Evolutionary conservation across 2,329 filamentous ascomycete species (phyloP).

Genomic region (Reticulascus tulasneorum): DNA sequence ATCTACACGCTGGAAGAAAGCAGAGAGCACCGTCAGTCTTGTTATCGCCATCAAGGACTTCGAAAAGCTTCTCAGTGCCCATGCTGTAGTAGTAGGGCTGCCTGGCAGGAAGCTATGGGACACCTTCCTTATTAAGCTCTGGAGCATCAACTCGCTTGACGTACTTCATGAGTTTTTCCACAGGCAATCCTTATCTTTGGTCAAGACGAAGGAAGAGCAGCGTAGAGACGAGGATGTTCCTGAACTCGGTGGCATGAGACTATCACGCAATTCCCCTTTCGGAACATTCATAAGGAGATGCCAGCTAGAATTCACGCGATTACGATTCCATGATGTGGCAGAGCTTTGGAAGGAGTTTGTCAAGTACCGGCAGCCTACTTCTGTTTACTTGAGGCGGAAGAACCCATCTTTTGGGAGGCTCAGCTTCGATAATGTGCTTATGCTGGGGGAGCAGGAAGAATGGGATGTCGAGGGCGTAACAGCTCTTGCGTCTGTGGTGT

Average conservation of each 20-base stretch:
- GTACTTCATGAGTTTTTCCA: slow-evolving; percentile 74
- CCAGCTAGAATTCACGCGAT: slow-evolving; percentile 71
- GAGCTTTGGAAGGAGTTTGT: slow-evolving; percentile 81
- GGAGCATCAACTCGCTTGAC: slow-evolving; percentile 79
- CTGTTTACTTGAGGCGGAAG: slow-evolving; percentile 59
- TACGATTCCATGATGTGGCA: slow-evolving; percentile 76
- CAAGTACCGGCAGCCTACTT: slow-evolving; percentile 73
- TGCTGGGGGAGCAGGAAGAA: slow-evolving; percentile 45
- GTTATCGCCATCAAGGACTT: slow-evolving; percentile 55
- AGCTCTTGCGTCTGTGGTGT: slow-evolving; percentile 42
- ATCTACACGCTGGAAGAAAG: slow-evolving; percentile 41
- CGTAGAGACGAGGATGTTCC: slow-evolving; percentile 40
- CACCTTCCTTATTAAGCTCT: slow-evolving; percentile 73
- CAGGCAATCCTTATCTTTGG: slow-evolving; percentile 52
- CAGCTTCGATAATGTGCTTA: slow-evolving; percentile 55
- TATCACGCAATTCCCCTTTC: slow-evolving; percentile 73
- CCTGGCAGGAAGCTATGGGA: slow-evolving; percentile 87
- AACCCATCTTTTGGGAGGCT: slow-evolving; percentile 54
- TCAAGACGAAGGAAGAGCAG: slow-evolving; percentile 58
- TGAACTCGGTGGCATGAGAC: slow-evolving; percentile 42
- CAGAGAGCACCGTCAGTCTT: slow-evolving; percentile 47
- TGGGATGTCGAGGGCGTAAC: slow-evolving; percentile 41
- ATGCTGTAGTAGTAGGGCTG: slow-evolving; percentile 50
- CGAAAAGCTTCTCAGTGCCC: slow-evolving; percentile 51
- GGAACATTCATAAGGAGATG: slow-evolving; percentile 76